These are phyloP conservation scores for Penicillium taxi DNA, from an alignment of 495 filamentous ascomycete species.

Conservation along the genomic window DNA sequence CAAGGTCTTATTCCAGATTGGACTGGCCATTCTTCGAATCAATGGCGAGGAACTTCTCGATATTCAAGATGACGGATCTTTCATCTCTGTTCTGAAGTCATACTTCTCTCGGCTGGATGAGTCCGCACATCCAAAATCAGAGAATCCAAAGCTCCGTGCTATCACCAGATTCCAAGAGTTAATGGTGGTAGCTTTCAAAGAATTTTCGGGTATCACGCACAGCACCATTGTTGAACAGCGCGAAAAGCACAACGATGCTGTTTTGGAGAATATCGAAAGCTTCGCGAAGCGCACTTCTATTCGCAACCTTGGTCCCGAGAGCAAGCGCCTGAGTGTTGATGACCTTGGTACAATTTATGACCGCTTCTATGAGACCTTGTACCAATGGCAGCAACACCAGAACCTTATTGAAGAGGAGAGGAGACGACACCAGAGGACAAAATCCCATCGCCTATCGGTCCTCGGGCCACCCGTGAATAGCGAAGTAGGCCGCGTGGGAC, in stretches of 20 bases:
- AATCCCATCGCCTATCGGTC: slow-evolving; percentile 40
- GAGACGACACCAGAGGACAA: slow-evolving; percentile 51
- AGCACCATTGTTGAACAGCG: slow-evolving; percentile 83
- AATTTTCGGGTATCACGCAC: slow-evolving; percentile 93
- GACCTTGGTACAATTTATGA: slow-evolving; percentile 89
- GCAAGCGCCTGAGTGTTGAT: slow-evolving; percentile 75
- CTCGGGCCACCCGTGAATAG: slow-evolving; percentile 32
- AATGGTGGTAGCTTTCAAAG: slow-evolving; percentile 98
- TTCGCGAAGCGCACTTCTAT: slow-evolving; percentile 97
- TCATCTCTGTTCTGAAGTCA: slow-evolving; percentile 89
- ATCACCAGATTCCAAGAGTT: slow-evolving; percentile 95
- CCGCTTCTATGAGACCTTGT: slow-evolving; percentile 81
- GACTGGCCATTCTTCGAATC: slow-evolving; percentile 89
- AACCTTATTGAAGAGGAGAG: slow-evolving; percentile 66
- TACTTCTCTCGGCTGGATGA: slow-evolving; percentile 93
- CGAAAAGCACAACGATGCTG: slow-evolving; percentile 82
- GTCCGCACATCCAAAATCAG: slow-evolving; percentile 88
- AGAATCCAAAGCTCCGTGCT: slow-evolving; percentile 84
- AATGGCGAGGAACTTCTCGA: slow-evolving; percentile 97
- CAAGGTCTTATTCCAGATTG: slow-evolving; percentile 94
- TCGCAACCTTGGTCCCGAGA: slow-evolving; percentile 89
- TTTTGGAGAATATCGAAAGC: slow-evolving; percentile 88
- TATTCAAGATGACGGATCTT: slow-evolving; percentile 88
- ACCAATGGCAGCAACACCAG: slow-evolving; percentile 80
- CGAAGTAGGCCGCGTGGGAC: slow-evolving; percentile 68